phyloP scores from a whole-genome alignment of 495 filamentous ascomycete genomes.

The Mytilinidion resinicola region DNA sequence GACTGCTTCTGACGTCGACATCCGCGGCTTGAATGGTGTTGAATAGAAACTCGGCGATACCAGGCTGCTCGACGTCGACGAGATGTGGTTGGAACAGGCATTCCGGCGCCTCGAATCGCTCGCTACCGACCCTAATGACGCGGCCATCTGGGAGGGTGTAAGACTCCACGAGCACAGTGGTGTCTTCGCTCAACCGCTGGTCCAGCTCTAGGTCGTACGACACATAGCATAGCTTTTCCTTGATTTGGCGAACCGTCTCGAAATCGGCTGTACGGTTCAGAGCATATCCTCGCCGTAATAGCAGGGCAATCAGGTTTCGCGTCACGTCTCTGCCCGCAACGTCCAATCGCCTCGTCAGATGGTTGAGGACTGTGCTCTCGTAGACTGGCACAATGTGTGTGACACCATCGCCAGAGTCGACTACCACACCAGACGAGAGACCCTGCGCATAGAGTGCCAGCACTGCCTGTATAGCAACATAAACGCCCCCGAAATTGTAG shows the following conservation, averaged over 20 bases:
- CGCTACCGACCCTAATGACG: conserved; percentile 89
- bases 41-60: conserved; percentile 94
- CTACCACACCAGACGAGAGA: conserved; percentile 91
- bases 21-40: conserved; percentile 96
- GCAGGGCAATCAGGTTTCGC: conserved; percentile 89
- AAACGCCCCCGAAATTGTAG: conserved; percentile 93
- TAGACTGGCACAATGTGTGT: conserved; percentile 98
- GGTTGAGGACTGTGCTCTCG: conserved; percentile 93
- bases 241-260: conserved; percentile 97
- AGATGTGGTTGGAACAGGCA: conserved; percentile 98
- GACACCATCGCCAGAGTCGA: conserved; percentile 96
- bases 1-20: conserved; percentile 83
- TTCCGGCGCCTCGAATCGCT: conserved; percentile 96
- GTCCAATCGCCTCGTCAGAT: conserved; percentile 87
- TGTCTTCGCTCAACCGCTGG: conserved; percentile 92
- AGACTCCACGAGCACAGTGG: conserved; percentile 92
- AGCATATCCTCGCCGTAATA: conserved; percentile 91
- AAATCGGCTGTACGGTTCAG: conserved; percentile 98
- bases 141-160: conserved; percentile 96
- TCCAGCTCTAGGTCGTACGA: conserved; percentile 97
- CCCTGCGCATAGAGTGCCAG: conserved; percentile 97
- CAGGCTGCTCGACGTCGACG: conserved; percentile 94
- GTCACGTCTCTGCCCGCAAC: conserved; percentile 97
- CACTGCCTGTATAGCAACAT: conserved; percentile 97
- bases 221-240: conserved; percentile 95